A percentile compares a stretch with the other conserved stretches of the same genome.
These are phyloP conservation scores for Globisporangium radiosum DNA, from an alignment of 352 stramenopile species.

Conservation along the genomic window DNA sequence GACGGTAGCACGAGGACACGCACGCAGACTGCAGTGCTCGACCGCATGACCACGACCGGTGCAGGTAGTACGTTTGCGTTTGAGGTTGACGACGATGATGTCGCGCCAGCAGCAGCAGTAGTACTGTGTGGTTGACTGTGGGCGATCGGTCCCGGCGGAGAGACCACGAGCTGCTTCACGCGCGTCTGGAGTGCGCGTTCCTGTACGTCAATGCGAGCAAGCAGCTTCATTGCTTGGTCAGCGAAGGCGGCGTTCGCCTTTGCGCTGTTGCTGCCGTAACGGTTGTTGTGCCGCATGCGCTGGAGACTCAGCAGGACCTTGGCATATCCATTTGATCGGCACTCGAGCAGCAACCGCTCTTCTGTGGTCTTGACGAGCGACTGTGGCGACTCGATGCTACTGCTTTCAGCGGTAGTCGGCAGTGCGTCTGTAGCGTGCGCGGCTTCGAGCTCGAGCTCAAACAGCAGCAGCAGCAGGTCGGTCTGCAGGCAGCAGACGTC, in stretches of 20 bases:
- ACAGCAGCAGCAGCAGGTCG: constrained; percentile 43
- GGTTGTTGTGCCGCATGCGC: constrained; percentile 17
- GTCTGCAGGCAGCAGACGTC: constrained; percentile 54
- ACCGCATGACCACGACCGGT: constrained; percentile 47
- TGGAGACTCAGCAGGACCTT: constrained; percentile 41
- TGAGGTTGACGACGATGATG: no score
- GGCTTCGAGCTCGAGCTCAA: constrained; percentile 48
- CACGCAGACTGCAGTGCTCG: constrained; percentile 45
- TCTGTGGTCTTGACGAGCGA: constrained; percentile 17
- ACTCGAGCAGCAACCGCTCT: constrained; percentile 33
- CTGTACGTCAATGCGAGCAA: constrained; percentile 31
- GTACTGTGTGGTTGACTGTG: no score
- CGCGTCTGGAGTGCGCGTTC: constrained; percentile 31
- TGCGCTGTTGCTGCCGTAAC: background rate
- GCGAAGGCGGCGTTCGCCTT: constrained; percentile 20
- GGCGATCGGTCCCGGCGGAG: no score
- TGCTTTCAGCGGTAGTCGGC: background rate
- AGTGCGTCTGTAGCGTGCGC: constrained; percentile 23
- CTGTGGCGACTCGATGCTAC: background rate
- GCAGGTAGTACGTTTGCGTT: constrained; percentile 19
- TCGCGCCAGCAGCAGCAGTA: no score
- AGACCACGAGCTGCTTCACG: background rate
- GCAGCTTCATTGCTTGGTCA: constrained; percentile 33
- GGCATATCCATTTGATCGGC: constrained; percentile 44
- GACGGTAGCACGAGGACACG: constrained; percentile 26